A percentile compares a stretch with the other conserved stretches of the same genome.
These are phyloP conservation scores for Hemisphaericaspora nanyangensis DNA, from an alignment of 805 yeast genomes.

Conservation along the genomic window DNA sequence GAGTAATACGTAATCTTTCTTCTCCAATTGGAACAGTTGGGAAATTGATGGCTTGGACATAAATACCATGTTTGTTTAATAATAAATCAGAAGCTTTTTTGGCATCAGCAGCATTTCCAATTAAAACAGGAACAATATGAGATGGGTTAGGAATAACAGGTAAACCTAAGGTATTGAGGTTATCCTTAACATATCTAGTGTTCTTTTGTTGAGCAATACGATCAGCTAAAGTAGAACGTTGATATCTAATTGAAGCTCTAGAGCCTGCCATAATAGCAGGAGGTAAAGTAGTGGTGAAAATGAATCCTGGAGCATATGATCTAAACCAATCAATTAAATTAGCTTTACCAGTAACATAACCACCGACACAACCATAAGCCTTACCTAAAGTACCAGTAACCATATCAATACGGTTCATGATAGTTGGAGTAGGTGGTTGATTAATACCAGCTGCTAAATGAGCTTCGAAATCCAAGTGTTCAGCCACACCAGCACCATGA, in stretches of 20 bases:
- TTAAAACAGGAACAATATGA: slow-evolving; percentile 91
- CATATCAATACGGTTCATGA: slow-evolving; percentile 89
- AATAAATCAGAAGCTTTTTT: slow-evolving; percentile 87
- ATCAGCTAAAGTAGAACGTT: slow-evolving; percentile 70
- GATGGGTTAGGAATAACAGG: slow-evolving; percentile 98
- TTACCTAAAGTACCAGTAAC: slow-evolving; percentile 97
- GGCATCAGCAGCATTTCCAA: slow-evolving; percentile 92
- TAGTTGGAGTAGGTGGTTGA: slow-evolving; percentile 46
- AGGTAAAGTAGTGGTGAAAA: slow-evolving; percentile 94
- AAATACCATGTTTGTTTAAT: slow-evolving; percentile 78
- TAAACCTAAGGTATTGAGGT: slow-evolving; percentile 65
- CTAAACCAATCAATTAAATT: slow-evolving; percentile 91
- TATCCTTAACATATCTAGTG: slow-evolving; percentile 78
- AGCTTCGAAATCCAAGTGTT: slow-evolving; percentile 84
- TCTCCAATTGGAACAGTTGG: slow-evolving; percentile 97
- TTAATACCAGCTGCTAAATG: slow-evolving; percentile 68
- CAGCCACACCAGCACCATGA: slow-evolving; percentile 99
- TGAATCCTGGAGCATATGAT: slow-evolving; percentile 95
- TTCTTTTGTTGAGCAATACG: slow-evolving; percentile 82
- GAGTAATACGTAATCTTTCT: slow-evolving; percentile 96
- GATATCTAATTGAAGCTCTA: slow-evolving; percentile 79
- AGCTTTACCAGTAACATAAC: slow-evolving; percentile 88
- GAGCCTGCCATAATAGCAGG: slow-evolving; percentile 99
- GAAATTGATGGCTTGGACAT: slow-evolving; percentile 97
- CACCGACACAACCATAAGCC: slow-evolving; percentile 96